phyloP scores from a whole-genome alignment of 2,329 filamentous ascomycete genomes.

The Xylariaceae sp. region DNA sequence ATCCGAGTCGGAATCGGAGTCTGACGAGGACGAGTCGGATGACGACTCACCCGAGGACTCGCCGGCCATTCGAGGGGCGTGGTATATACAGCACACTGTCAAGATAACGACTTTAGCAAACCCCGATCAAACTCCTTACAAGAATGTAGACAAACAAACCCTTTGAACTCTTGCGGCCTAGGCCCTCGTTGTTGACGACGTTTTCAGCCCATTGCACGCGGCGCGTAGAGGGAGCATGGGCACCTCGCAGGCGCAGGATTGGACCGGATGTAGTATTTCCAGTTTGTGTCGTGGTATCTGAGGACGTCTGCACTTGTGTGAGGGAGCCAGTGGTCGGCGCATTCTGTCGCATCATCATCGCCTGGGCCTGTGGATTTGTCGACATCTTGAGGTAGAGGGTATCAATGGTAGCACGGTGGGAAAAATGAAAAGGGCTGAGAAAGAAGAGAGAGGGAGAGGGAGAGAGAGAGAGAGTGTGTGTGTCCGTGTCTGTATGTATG shows the following conservation, averaged over 20 bases:
- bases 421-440: not conserved
- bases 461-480: not conserved
- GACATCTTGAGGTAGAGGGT: conserved; percentile 8
- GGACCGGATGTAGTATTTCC: conserved; percentile 13
- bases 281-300: conserved; percentile 27
- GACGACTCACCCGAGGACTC: conserved; percentile 61
- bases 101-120: conserved; percentile 6
- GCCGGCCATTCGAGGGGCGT: conserved; percentile 72
- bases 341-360: conserved; percentile 6
- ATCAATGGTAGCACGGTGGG: not conserved
- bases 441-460: not conserved
- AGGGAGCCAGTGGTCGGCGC: conserved; percentile 3
- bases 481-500: too few species aligned
- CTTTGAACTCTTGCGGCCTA: conserved; percentile 93
- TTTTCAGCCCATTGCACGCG: conserved; percentile 89
- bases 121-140: not conserved
- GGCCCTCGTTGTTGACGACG: conserved; percentile 90
- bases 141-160: conserved; percentile 44
- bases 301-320: conserved; percentile 11
- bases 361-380: not conserved
- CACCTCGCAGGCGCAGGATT: conserved; percentile 50
- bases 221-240: conserved; percentile 42
- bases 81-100: conserved; percentile 97
- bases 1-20: conserved; percentile 27
- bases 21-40: conserved; percentile 44